phyloP scores from a whole-genome alignment of 208 protist genomes.

The Trypanosomatidae sp. region DNA sequence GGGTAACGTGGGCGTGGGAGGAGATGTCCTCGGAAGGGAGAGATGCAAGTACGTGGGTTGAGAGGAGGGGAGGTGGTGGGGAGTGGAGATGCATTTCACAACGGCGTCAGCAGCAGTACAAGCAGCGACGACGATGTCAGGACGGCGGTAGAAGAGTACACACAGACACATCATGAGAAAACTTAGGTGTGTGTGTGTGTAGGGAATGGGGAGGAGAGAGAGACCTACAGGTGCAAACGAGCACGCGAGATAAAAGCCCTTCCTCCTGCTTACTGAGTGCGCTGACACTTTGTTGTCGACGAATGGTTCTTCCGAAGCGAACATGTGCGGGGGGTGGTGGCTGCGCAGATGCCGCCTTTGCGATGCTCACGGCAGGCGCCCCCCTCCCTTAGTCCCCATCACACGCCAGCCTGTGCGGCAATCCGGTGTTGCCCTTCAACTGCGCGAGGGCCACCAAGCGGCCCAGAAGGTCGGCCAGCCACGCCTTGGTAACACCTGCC shows the following conservation, averaged over 20 bases:
- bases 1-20: conserved; percentile 7
- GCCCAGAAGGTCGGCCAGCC: conserved; percentile 46
- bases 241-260: neutral
- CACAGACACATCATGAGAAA: neutral
- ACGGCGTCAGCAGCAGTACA: neutral
- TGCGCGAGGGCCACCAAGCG: conserved; percentile 35
- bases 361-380: neutral
- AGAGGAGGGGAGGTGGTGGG: neutral
- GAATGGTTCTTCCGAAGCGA: neutral
- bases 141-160: neutral
- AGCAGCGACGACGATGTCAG: neutral
- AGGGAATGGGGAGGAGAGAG: neutral
- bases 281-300: neutral
- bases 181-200: too few species aligned
- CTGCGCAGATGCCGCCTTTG: neutral
- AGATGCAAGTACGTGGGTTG: neutral
- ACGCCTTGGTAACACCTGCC: conserved; percentile 45
- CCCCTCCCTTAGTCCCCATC: neutral
- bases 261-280: neutral
- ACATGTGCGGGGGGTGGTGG: neutral
- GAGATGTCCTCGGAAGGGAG: neutral
- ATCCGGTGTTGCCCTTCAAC: conserved; percentile 33
- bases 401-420: neutral
- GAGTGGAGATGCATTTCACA: neutral
- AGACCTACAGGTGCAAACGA: neutral